These are phyloP conservation scores for Aspergillus indologenus DNA, from an alignment of 495 filamentous ascomycete genomes.

Conservation along the genomic window DNA sequence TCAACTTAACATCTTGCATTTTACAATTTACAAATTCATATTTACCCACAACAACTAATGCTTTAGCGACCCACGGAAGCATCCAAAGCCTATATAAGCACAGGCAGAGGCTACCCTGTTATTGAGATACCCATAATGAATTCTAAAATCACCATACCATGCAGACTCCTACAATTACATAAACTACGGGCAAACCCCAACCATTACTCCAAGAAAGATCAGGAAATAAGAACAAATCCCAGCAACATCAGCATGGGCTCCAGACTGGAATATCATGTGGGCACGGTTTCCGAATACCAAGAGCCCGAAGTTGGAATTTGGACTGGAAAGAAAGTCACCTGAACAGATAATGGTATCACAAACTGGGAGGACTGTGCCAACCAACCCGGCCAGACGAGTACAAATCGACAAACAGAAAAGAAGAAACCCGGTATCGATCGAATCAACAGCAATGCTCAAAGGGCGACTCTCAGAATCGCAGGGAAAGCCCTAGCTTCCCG, in stretches of 20 bases:
- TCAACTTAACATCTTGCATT: no score
- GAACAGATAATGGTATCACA: background rate
- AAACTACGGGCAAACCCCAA: background rate
- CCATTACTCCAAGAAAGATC: background rate
- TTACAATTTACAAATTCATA: no score
- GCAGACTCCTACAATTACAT: background rate
- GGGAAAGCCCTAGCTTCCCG: constrained; percentile 5
- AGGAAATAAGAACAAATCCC: background rate
- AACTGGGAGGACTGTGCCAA: background rate
- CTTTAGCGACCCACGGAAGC: no score
- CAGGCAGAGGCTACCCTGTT: no score
- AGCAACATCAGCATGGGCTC: background rate
- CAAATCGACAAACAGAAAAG: background rate
- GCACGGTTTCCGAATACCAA: background rate
- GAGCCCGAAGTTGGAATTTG: background rate
- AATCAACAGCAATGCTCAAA: background rate
- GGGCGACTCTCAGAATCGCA: background rate
- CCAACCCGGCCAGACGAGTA: background rate
- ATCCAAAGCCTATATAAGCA: no score
- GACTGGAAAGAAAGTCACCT: background rate
- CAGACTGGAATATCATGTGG: background rate
- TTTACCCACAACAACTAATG: no score
- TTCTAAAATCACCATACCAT: no score
- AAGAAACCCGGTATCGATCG: background rate
- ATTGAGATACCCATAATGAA: no score